A percentile compares a stretch with the other conserved stretches of the same genome.
phyloP scores from a whole-genome alignment of 2,329 filamentous ascomycete species.

The Diaporthe sp. region DNA sequence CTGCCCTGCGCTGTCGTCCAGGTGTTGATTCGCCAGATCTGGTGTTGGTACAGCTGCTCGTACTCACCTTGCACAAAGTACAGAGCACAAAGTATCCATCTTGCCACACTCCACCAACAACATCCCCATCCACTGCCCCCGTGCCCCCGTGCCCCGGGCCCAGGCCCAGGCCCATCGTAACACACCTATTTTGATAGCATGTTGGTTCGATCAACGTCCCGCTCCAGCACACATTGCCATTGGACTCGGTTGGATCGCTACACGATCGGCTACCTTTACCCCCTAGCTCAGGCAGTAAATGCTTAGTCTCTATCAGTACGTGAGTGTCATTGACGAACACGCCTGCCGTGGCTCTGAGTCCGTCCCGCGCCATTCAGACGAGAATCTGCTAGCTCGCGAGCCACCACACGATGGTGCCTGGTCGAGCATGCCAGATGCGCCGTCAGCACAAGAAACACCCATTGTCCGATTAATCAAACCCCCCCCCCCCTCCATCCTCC shows the following conservation, averaged over 20 bases:
- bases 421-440: not conserved
- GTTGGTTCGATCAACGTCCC: not conserved
- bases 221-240: not conserved
- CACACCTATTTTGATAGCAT: conserved; percentile 1
- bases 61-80: not conserved
- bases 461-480: not conserved
- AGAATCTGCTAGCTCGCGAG: conserved; percentile 2
- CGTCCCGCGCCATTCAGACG: conserved; percentile 14
- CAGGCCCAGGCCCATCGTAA: conserved; percentile 8
- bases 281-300: not conserved
- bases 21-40: conserved; percentile 9
- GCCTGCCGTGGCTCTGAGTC: conserved; percentile 18
- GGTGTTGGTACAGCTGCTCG: not conserved
- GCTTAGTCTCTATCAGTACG: not conserved
- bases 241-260: not conserved
- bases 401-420: not conserved
- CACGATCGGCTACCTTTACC: not conserved
- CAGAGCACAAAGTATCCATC: not conserved
- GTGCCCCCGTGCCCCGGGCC: not conserved
- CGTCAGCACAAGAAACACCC: not conserved
- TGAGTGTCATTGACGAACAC: not conserved
- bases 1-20: not conserved
- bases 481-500: not conserved
- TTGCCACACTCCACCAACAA: not conserved
- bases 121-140: not conserved